Base-by-base conservation (phyloP, 2,329 filamentous ascomycete species). In the Malbranchea cinnamomea region DNA sequence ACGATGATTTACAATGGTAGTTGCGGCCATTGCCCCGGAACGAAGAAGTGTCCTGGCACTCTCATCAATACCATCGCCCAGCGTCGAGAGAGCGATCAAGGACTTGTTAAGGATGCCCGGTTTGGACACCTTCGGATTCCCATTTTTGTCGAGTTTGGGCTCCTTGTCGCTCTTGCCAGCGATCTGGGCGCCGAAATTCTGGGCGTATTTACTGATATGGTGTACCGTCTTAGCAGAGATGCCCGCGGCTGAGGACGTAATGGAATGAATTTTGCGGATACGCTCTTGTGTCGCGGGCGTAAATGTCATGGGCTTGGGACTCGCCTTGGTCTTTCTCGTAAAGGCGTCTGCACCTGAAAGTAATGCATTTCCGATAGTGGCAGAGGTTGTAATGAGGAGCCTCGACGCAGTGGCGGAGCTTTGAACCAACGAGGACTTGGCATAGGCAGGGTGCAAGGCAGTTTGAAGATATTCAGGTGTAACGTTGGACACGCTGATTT, bases 51-150 rank as follows among this genome's bases (percentile, higher is more conserved):
- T 80, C 31, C 78, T 77, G 1, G 83, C 80, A 2, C 82, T 79
- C 42, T 92, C 78, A 42, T 93, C 85, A 35, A 95, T 79, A 21
- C 89, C 89, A 46, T 98, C 89, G 14, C 84, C 81, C 25, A 98
- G 72, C 0, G 89, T 98, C 22, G 79, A 83, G 53, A 95, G 95
- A 0, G 89, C 89, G 62, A 98, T 95, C 61, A 98, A 63, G 38
- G 77, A 84, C 65, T 93, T 94, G 60, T 98, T 98, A 41, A 98
- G 59, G 17, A 98, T 60, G 4, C 89, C 87, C 0, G 89, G 87
- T 57, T 93, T 93, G 59, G 89, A 91, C 11, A 61, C 57, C 11
- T 61, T 51, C 3, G 67, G 64, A 30, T 74, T 73, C 20, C 81
- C 81, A 37, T 85, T 71, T 35, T 74, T 70, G 35, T 80, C 80